Evolutionary conservation across 208 protist genomes (phyloP).

Genomic region (Leptomonas seymouri): DNA sequence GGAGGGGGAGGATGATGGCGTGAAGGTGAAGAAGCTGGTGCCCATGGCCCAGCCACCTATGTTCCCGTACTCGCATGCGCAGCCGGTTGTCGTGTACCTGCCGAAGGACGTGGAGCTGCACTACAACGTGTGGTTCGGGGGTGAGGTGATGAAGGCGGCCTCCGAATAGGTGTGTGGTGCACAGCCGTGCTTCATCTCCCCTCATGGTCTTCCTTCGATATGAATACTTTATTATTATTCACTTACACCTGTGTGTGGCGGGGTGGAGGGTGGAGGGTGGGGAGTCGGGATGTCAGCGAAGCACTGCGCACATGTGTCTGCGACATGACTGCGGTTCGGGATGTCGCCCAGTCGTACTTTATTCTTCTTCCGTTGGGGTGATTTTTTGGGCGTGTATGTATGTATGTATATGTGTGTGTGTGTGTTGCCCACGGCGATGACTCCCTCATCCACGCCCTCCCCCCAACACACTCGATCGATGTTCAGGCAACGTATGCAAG

Average conservation of each 20-base stretch:
- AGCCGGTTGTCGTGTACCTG: slow-evolving; percentile 74
- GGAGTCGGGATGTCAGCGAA: too few species aligned
- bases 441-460: too few species aligned
- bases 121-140: slow-evolving; percentile 63
- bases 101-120: slow-evolving; percentile 58
- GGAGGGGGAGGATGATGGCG: slow-evolving; percentile 24
- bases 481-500: too few species aligned
- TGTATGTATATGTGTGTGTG: too few species aligned
- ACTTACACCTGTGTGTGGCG: slow-evolving; percentile 8
- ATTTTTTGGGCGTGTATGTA: too few species aligned
- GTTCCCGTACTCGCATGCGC: slow-evolving; percentile 49
- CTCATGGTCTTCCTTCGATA: slow-evolving; percentile 17
- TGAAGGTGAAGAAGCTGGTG: slow-evolving; percentile 43
- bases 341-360: too few species aligned
- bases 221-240: slow-evolving; percentile 9
- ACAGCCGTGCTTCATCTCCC: background rate
- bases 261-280: too few species aligned
- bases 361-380: too few species aligned
- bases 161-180: slow-evolving; percentile 17
- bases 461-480: too few species aligned
- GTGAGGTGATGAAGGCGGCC: slow-evolving; percentile 29
- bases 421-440: too few species aligned
- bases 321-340: too few species aligned
- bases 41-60: slow-evolving; percentile 37
- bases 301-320: too few species aligned